Evolutionary conservation across 805 yeast species (phyloP), one percentile per base, ranked within the genome.

Genomic region (Pichia deserticola): DNA sequence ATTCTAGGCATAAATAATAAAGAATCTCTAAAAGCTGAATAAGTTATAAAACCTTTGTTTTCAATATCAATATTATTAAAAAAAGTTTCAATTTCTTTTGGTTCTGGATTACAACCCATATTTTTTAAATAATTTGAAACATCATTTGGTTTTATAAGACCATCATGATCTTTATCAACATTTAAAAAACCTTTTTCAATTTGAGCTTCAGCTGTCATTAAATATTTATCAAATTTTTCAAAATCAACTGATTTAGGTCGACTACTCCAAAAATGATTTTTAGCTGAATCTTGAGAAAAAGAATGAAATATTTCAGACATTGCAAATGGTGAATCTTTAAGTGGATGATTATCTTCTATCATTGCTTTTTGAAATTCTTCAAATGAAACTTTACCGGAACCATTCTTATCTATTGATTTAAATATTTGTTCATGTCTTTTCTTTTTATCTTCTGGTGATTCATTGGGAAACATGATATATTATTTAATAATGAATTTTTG

Each of bases 11-110:
- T 83, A 57, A 92, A 78, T 45, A 90, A 65, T 30, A 92, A 68
- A 45, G 87, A 86, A 57, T 86, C 86, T 55, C 95, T 74, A 78
- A 95, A 93, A 58, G 92, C 92, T 47, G 89, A 89, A 60, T 79
- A 87, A 0, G 93, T 82, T 40, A 92, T 81, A 56, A 73, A 78
- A 1, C 93, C 92, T 49, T 77, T 79, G 43, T 75, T 68, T 52
- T 79, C 73, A 36, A 64, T 65, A 63, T 81, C 89, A 44, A 82
- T 62, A 50, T 71, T 75, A 36, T 70, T 61, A 70, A 84, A 83
- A 51, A 88, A 71, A 7, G 67, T 65, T 49, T 79, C 79, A 37
- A 85, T 69, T 54, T 78, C 78, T 12, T 72, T 64, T 11, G 71
- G 71, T 3, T 78, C 73, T 11, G 87, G 81, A 20, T 70, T 65